Evolutionary conservation across 2,329 filamentous ascomycete genomes (phyloP), one percentile per base, ranked within the genome.

Genomic region (Pseudocercospora fijiensis): DNA sequence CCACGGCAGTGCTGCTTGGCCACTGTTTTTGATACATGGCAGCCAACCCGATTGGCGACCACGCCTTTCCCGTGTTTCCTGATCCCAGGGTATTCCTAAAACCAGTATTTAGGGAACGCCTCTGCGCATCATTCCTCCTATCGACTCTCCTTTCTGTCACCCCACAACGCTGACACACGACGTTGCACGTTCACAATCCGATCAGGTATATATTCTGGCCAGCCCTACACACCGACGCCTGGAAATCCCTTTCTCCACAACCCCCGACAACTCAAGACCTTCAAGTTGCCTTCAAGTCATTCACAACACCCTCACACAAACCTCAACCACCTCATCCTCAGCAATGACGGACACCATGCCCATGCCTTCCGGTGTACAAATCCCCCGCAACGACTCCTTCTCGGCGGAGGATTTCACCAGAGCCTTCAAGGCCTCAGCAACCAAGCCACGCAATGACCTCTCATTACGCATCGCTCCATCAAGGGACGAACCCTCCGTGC

Each of bases 341-440:
- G 69, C 49, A 62, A 76, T 76, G 74, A 74, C 73, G 57, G 71
- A 72, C 70, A 68, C 73, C 9, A 74, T 76, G 70, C 74, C 74
- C 18, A 52, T 70, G 47, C 73, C 74, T 33, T 55, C 63, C 26
- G 55, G 56, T 10, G 67, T 63, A 26, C 47, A 58, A 16, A 66
- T 76, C 57, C 71, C 73, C 13, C 74, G 74, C 69, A 75, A 75
- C 72, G 72, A 76, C 70, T 75, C 73, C 58, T 76, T 76, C 73
- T 73, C 70, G 28, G 69, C 71, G 58, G 70, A 74, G 63, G 74
- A 76, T 68, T 71, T 76, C 65, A 64, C 67, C 67, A 70, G 72
- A 45, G 74, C 74, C 53, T 73, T 76, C 68, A 71, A 75, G 51
- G 71, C 70, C 30, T 74, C 74, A 1, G 72, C 69, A 41, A 57